phyloP scores from a whole-genome alignment of 768 basidiomycete genomes.

The Tylopilus rubrobrunneus region DNA sequence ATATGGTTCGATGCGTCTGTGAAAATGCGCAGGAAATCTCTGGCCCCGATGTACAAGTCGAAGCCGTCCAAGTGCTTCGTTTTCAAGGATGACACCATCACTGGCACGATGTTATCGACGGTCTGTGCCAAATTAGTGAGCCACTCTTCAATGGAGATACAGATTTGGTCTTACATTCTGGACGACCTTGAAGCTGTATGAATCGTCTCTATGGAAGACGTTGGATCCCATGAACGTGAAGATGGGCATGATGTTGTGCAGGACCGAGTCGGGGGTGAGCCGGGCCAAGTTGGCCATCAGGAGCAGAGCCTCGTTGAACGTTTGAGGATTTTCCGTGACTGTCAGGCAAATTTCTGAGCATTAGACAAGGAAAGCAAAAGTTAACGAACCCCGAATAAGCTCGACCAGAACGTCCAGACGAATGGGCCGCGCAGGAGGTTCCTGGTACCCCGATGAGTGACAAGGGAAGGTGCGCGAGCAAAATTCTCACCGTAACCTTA shows the following conservation, averaged over 20 bases:
- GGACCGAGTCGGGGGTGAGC: conserved; percentile 83
- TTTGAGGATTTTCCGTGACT: conserved; percentile 92
- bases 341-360: background rate
- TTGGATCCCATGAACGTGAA: conserved; percentile 99
- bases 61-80: conserved; percentile 48
- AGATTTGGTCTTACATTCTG: conserved; percentile 60
- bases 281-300: conserved; percentile 82
- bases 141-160: background rate
- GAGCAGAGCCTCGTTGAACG: conserved; percentile 87
- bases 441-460: conserved; percentile 35
- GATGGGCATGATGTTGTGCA: conserved; percentile 95
- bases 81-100: conserved; percentile 81
- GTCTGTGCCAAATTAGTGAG: conserved; percentile 50
- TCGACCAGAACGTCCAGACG: conserved; percentile 86
- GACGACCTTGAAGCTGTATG: conserved; percentile 92
- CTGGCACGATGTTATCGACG: conserved; percentile 88
- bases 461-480: background rate
- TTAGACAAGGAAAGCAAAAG: background rate
- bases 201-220: conserved; percentile 93
- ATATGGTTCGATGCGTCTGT: conserved; percentile 90
- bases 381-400: conserved; percentile 64
- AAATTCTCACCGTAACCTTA: conserved; percentile 47
- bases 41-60: conserved; percentile 63
- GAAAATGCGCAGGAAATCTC: conserved; percentile 86
- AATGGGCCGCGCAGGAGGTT: conserved; percentile 53